These are phyloP conservation scores for Boletus sp. DNA, from an alignment of 1,284 basidiomycete genomes.

Conservation along the genomic window DNA sequence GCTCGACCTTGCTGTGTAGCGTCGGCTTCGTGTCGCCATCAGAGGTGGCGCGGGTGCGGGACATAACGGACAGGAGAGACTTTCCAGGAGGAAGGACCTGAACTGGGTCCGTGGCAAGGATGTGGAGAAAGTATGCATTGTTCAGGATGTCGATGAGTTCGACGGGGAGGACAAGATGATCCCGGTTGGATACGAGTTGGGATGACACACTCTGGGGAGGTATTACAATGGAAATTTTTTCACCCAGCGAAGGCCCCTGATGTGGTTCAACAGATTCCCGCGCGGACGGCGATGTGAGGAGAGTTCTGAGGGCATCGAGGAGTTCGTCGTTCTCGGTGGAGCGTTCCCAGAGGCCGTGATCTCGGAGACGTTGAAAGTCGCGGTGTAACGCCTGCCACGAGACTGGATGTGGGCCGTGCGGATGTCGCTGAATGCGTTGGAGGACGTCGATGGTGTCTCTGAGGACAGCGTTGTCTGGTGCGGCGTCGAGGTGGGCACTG, in stretches of 20 bases:
- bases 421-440: conserved; percentile 20
- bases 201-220: conserved; percentile 31
- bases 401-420: conserved; percentile 17
- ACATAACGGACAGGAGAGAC: conserved; percentile 60
- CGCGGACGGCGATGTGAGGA: conserved; percentile 14
- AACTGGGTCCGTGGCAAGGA: conserved; percentile 55
- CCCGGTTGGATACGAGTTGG: conserved; percentile 29
- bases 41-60: conserved; percentile 34
- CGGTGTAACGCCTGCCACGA: conserved; percentile 26
- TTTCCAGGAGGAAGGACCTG: conserved; percentile 64
- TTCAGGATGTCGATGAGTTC: conserved; percentile 54
- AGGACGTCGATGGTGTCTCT: conserved; percentile 21
- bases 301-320: conserved; percentile 26
- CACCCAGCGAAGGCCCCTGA: not conserved
- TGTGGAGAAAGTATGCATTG: conserved; percentile 58
- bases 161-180: conserved; percentile 40
- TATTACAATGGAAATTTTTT: conserved; percentile 19
- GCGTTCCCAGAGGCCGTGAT: conserved; percentile 33
- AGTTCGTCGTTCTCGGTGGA: conserved; percentile 33
- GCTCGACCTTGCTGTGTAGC: conserved; percentile 49
- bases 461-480: conserved; percentile 18
- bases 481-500: conserved; percentile 10
- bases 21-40: conserved; percentile 28
- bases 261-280: not conserved
- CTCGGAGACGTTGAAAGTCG: conserved; percentile 29